phyloP scores from a whole-genome alignment of 106 monocot genomes.

The Acorus gramineus region DNA sequence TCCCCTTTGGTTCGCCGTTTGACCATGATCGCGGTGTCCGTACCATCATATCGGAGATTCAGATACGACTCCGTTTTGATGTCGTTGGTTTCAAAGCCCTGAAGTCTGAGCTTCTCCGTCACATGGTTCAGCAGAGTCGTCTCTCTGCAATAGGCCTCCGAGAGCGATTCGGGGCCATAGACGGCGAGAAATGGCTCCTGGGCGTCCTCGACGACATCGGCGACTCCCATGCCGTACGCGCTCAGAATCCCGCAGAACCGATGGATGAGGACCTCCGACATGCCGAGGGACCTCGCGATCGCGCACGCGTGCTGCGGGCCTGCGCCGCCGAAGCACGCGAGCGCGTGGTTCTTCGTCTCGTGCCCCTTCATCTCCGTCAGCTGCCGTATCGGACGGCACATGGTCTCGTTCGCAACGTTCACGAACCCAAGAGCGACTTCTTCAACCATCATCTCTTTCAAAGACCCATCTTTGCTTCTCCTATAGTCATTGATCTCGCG shows the following conservation, averaged over 20 bases:
- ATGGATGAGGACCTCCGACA: conserved; percentile 84
- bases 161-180: conserved; percentile 34
- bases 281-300: conserved; percentile 77
- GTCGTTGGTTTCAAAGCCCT: conserved; percentile 72
- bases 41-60: conserved; percentile 90
- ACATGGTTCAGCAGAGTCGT: conserved; percentile 35
- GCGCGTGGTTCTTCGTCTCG: conserved; percentile 84
- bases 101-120: conserved; percentile 49
- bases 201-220: conserved; percentile 86
- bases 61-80: conserved; percentile 68
- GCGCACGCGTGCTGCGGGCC: conserved; percentile 96
- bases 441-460: conserved; percentile 71
- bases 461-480: conserved; percentile 42
- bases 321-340: conserved; percentile 96
- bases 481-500: conserved; percentile 60
- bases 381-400: conserved; percentile 92
- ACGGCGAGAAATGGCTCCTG: conserved; percentile 81
- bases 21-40: conserved; percentile 96
- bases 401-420: conserved; percentile 92
- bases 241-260: conserved; percentile 93
- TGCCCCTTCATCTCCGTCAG: conserved; percentile 99
- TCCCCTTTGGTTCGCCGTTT: conserved; percentile 37
- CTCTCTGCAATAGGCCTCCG: conserved; percentile 60
- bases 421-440: conserved; percentile 91
- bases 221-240: conserved; percentile 96